Base-by-base conservation (phyloP, 495 filamentous ascomycete species). In the Saxophila tyrrhenica region DNA sequence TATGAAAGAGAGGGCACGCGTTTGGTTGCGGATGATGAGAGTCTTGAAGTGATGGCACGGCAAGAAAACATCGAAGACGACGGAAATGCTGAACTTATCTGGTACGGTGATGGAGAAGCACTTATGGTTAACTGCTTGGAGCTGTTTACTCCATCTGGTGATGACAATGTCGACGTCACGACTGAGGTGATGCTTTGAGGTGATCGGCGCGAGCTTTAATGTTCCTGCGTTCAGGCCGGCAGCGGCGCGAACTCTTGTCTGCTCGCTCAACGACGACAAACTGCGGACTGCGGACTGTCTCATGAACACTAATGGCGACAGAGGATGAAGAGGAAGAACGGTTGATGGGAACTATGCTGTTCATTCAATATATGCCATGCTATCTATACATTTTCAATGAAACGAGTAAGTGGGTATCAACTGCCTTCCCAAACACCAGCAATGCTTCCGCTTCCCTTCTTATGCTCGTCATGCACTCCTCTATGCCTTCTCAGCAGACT, bases 61-160 rank as follows among this genome's bases (percentile, higher is more conserved):
- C 42, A 13, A 11, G 52, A 55, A 7, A 55, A 21, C 53, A 51
- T 38, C 39, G 49, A 39, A 39, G 35, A 87, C n/a, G 72, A 21
- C 72, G 41, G n/a, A 44, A 17, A 9, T 44, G 19, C 17, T n/a
- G 7, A 7, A 35, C 29, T 35, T 35, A 35, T 35, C 29, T 35
- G 5, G 29, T 35, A 35, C 29, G 7, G 29, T 35, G 29, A 35
- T 35, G 29, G 13, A 35, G 29, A 35, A n/a, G n/a, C n/a, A n/a
- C n/a, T n/a, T n/a, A n/a, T n/a, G n/a, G 29, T 13, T 35, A 35
- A 5, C 29, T 35, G 5, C 29, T 35, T 35, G 15, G 41, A 44
- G 41, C 41, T 44, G 41, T 9, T 44, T 44, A 44, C 41, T 44
- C 8, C 41, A 9, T 44, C 19, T 21, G 19, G 41, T 21, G 41